Evolutionary conservation across 495 filamentous ascomycete genomes (phyloP), one percentile per base, ranked within the genome.

Genomic region (Aspergillus sclerotioniger): DNA sequence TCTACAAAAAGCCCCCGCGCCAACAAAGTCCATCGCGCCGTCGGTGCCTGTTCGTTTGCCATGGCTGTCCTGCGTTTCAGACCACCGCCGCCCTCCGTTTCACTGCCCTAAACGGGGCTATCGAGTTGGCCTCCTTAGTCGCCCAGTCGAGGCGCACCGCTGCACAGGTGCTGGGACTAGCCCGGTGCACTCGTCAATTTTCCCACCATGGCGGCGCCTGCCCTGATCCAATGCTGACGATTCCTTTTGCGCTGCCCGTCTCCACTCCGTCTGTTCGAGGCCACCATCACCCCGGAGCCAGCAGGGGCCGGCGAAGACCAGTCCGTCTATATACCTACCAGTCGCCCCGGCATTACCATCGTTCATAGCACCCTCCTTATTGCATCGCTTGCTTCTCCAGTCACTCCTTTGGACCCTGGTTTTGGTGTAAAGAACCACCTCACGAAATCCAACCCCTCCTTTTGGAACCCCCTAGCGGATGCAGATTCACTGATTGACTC

Each of bases 51-150:
- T 46, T 8, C 16, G 44, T 17, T 21, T 16, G 9, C 13, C 16
- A 8, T 8, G 25, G n/a, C 3, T 10, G 25, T 21, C 25, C 17
- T 17, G 44, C 17, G 44, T 9, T 8, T 20, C 8, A 21, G 17
- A 46, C 37, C 17, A 20, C 17, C 13, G 16, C 13, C 21, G 47
- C 21, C 15, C 47, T 50, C 20, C 47, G 47, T 50, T 50, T 50
- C 47, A 50, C 47, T 50, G 47, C 47, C 47, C 47, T 50, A 50
- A 50, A 31, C 47, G 47, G 47, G 47, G 19, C 47, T 50, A 50
- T 50, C 28, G 25, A 50, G 29, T 50, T 25, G 47, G 31, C 47
- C 46, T 28, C 46, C 46, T 31, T 50, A 50, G 47, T 50, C 25
- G 47, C 13, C 47, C 12, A 49, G 21, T 49, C 46, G 21, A 28